A percentile compares a stretch with the other conserved stretches of the same genome.
These are phyloP conservation scores for Backusella morwellensis DNA, from an alignment of 192 early-diverging fungal species.

Conservation along the genomic window DNA sequence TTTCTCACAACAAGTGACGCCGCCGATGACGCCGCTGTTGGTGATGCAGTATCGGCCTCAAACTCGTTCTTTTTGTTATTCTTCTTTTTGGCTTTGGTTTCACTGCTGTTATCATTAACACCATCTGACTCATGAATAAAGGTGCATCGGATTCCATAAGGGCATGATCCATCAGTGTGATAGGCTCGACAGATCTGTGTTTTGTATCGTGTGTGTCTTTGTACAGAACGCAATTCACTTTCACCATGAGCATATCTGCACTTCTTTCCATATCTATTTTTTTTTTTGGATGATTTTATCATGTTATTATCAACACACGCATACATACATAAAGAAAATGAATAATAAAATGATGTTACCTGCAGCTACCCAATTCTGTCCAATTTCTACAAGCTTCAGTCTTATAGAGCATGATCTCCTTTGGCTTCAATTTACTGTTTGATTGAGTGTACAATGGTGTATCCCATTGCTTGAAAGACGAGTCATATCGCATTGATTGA, in stretches of 20 bases:
- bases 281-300: background rate
- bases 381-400: conserved; percentile 49
- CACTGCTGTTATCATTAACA: background rate
- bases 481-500: background rate
- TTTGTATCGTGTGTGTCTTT: conserved; percentile 92
- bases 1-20: background rate
- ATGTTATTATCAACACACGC: background rate
- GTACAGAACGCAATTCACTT: conserved; percentile 75
- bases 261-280: conserved; percentile 78
- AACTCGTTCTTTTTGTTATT: background rate
- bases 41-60: background rate
- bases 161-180: conserved; percentile 86
- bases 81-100: background rate
- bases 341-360: conserved; percentile 26
- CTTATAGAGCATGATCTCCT: conserved; percentile 43
- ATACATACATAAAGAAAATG: background rate
- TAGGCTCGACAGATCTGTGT: conserved; percentile 93
- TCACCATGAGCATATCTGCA: conserved; percentile 94
- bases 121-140: conserved; percentile 72
- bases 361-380: conserved; percentile 43
- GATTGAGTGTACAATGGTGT: background rate
- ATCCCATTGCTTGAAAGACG: background rate
- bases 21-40: background rate
- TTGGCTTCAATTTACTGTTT: conserved; percentile 22
- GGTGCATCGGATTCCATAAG: conserved; percentile 92